A percentile compares a stretch with the other conserved stretches of the same genome.
phyloP scores from a whole-genome alignment of 2,329 filamentous ascomycete species.

The Clonostachys solani region DNA sequence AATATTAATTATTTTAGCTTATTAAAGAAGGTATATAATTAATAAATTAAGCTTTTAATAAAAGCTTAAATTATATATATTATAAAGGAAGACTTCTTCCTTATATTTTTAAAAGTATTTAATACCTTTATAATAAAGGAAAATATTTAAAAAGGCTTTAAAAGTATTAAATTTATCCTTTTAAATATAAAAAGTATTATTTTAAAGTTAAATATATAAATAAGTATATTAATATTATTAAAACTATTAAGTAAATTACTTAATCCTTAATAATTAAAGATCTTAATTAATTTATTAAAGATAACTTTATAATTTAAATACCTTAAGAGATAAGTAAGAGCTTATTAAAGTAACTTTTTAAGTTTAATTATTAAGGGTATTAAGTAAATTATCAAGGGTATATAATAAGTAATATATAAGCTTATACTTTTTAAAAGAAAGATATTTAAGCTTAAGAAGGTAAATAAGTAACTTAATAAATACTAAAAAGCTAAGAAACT shows the following conservation, averaged over 20 bases:
- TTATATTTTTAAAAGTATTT: background rate
- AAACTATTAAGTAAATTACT: background rate
- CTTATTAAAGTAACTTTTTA: background rate
- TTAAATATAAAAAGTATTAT: background rate
- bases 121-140: background rate
- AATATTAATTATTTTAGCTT: background rate
- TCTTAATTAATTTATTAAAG: background rate
- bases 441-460: background rate
- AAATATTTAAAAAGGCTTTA: background rate
- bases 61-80: background rate
- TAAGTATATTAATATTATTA: background rate
- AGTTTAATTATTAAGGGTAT: background rate
- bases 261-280: background rate
- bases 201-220: background rate
- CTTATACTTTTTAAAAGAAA: background rate
- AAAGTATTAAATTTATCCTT: background rate
- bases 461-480: background rate
- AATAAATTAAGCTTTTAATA: too few species aligned
- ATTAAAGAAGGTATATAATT: too few species aligned
- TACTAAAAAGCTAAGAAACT: too few species aligned
- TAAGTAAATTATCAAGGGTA: background rate
- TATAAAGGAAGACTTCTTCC: background rate
- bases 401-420: background rate
- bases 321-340: background rate
- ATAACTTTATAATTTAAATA: background rate